phyloP scores from a whole-genome alignment of 2,329 filamentous ascomycete genomes.

The Coniella lustricola region DNA sequence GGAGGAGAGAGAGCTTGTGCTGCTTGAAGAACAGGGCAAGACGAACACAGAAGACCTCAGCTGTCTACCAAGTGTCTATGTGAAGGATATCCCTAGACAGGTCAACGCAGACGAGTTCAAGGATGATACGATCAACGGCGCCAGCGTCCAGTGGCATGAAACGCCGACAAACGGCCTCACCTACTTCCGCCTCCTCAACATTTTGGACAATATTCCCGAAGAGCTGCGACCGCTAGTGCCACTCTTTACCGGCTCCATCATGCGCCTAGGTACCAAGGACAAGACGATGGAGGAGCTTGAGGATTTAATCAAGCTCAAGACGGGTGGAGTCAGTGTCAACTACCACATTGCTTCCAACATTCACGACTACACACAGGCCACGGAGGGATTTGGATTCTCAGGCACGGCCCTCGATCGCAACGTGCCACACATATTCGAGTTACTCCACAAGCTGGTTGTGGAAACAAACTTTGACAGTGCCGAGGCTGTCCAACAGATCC shows the following conservation, averaged over 20 bases:
- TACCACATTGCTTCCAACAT: slow-evolving; percentile 80
- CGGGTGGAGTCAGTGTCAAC: slow-evolving; percentile 78
- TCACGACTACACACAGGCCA: slow-evolving; percentile 59
- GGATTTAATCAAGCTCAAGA: slow-evolving; percentile 92
- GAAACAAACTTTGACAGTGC: slow-evolving; percentile 87
- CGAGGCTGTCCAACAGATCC: slow-evolving; percentile 73
- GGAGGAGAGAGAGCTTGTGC: slow-evolving; percentile 68
- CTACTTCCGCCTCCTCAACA: slow-evolving; percentile 87
- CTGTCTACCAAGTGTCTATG: slow-evolving; percentile 79
- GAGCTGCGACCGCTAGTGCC: slow-evolving; percentile 80
- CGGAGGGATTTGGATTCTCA: slow-evolving; percentile 76
- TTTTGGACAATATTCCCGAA: slow-evolving; percentile 70
- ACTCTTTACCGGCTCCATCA: slow-evolving; percentile 84
- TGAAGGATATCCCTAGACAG: slow-evolving; percentile 78
- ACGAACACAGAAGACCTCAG: slow-evolving; percentile 79
- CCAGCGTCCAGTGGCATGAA: slow-evolving; percentile 81
- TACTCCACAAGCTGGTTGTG: slow-evolving; percentile 70
- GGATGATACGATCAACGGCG: slow-evolving; percentile 58
- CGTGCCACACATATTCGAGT: slow-evolving; percentile 81
- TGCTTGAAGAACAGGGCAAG: slow-evolving; percentile 76
- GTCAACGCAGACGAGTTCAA: slow-evolving; percentile 55
- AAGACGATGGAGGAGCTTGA: slow-evolving; percentile 93
- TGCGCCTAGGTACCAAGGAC: slow-evolving; percentile 83
- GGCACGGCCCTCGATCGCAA: slow-evolving; percentile 88
- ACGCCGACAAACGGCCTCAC: slow-evolving; percentile 92